Conservation (phyloP, 768 basidiomycete species). For the Xerocomus spinulosus region DNA sequence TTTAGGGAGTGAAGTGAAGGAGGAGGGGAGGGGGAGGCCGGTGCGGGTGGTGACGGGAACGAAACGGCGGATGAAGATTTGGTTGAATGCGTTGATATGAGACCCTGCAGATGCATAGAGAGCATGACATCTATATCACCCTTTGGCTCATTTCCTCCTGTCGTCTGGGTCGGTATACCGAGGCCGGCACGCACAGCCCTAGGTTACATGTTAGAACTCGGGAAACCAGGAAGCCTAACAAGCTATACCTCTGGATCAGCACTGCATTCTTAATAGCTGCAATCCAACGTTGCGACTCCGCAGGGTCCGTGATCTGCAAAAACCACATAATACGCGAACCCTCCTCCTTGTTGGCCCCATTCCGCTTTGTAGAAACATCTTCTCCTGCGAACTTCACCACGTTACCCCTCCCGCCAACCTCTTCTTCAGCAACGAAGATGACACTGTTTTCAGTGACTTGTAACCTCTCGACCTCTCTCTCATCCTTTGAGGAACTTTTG, state of each 20-base stretch:
- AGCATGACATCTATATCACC: conserved; percentile 85
- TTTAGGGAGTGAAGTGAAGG: conserved; percentile 27
- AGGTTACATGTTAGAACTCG: conserved; percentile 1
- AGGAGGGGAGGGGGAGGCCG: conserved; percentile 28
- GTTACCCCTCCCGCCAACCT: conserved; percentile 40
- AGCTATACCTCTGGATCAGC: conserved; percentile 57
- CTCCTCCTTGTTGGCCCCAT: conserved; percentile 10
- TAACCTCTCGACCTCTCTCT: conserved; percentile 68
- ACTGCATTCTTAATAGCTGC: conserved; percentile 67
- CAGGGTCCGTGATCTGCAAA: conserved; percentile 57
- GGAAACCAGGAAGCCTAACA: background rate
- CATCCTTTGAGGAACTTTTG: conserved; percentile 54
- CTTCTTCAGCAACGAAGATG: conserved; percentile 64
- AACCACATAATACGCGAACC: conserved; percentile 42
- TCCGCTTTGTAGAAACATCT: conserved; percentile 46
- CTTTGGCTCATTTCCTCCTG: conserved; percentile 54
- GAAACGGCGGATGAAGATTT: conserved; percentile 8
- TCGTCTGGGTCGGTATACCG: conserved; percentile 39
- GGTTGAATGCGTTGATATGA: conserved; percentile 33
- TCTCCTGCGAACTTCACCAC: conserved; percentile 68
- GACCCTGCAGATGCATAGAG: conserved; percentile 68
- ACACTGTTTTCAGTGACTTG: conserved; percentile 75
- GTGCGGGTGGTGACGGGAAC: conserved; percentile 11
- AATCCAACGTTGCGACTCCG: conserved; percentile 74
- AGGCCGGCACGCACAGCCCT: conserved; percentile 71